phyloP scores from a whole-genome alignment of 2,329 filamentous ascomycete species.

The Microdochium bolleyi region DNA sequence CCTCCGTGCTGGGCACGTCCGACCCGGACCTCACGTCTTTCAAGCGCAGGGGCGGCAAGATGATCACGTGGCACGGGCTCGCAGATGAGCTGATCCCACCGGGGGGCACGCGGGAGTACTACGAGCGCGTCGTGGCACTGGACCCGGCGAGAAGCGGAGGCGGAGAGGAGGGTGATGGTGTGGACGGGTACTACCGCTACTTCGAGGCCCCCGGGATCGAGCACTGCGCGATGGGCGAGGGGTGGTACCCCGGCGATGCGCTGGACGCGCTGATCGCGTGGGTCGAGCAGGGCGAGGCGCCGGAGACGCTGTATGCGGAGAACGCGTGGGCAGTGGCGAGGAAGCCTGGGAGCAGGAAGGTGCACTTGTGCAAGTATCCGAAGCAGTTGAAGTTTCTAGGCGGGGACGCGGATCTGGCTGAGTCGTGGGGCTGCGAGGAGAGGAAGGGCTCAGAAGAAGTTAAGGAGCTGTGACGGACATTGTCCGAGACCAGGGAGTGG shows the following conservation, averaged over 20 bases:
- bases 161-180: neutral
- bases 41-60: constrained; percentile 25
- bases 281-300: neutral
- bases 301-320: neutral
- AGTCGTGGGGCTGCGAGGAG: neutral
- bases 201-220: neutral
- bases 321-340: neutral
- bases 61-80: constrained; percentile 33
- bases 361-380: neutral
- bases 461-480: too few species aligned
- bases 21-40: constrained; percentile 19
- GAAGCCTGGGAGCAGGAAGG: neutral
- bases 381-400: neutral
- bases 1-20: constrained; percentile 16
- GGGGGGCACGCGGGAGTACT: neutral
- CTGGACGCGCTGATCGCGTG: neutral
- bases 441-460: neutral
- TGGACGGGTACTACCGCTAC: neutral
- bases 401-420: neutral
- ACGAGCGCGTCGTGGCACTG: neutral
- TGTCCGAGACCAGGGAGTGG: too few species aligned
- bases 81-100: constrained; percentile 20
- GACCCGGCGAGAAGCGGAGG: neutral
- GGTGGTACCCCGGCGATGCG: neutral
- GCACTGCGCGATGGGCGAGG: neutral